Evolutionary conservation across 805 yeast species (phyloP), one percentile per base, ranked within the genome.

Genomic region (Ogataea glucozyma): DNA sequence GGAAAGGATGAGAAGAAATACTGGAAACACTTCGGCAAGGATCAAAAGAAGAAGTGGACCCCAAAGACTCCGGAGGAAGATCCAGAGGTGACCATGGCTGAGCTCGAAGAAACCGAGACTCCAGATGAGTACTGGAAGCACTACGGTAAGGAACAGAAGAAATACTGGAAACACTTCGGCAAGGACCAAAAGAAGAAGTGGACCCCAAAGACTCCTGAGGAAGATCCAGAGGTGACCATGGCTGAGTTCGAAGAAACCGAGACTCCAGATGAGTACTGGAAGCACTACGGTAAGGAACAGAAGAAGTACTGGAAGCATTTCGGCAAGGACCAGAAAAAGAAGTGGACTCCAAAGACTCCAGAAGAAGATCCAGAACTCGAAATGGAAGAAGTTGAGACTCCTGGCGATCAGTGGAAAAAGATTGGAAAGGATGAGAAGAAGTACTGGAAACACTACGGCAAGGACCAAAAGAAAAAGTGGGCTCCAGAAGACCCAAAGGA

Each of bases 21-120:
- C 56, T 59, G 64, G 62, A 60, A 58, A 42, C 49, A 55, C 27
- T 44, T 32, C 38, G 62, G 62, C 14, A 58, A 57, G 49, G 51
- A 57, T 22, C 50, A 53, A 45, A 58, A 49, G 50, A 55, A 55
- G 52, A 53, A 58, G 41, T 58, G 53, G 55, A 22, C 56, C 30
- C 56, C 56, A 41, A 33, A 49, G 33, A 41, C 29, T 12, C 51
- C 39, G 22, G 46, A 43, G n/a, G 18, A 49, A 34, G 43, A 32
- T 16, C 50, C 41, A 22, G 46, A 43, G 6, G n/a, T 21, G n/a
- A n/a, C n/a, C n/a, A n/a, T n/a, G n/a, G n/a, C n/a, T 1, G 38
- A 36, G 19, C 12, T 31, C 9, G 43, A 21, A 13, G 38, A 41
- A 13, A 29, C 31, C 17, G 55, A 49, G 40, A 37, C 44, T 26